Evolutionary conservation across 2,329 filamentous ascomycete genomes (phyloP), one percentile per base, ranked within the genome.

Genomic region (Penicillium oxalicum): DNA sequence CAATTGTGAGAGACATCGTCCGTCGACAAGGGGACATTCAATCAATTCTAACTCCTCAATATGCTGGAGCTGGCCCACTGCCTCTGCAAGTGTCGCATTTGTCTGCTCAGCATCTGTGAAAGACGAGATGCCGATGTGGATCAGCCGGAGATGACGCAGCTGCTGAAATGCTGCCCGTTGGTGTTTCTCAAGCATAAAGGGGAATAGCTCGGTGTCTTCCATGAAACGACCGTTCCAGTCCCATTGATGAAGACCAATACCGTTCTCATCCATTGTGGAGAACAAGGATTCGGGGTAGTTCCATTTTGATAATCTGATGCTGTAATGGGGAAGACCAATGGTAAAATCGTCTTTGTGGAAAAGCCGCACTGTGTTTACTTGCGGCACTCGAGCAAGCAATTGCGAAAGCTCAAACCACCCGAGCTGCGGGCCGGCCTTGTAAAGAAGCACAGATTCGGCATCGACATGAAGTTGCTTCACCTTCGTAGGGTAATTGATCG

Each of bases 1-100:
- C 5, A 96, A 70, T 4, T 80, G 73, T 1, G 79, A 75, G n/a
- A 95, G 72, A 13, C 94, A 74, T 7, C 75, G 73, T 6, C 82
- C 78, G 60, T 86, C 86, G 49, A 89, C 77, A 32, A 87, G 75
- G 2, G 83, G 84, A 38, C 85, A 94, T 6, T 84, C 85, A 61
- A 91, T 82, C 55, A 96, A 83, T 1, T 83, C 75, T 9, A 96
- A 71, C 47, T 83, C 79, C 47, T 77, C 77, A 5, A 97, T 73
- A 1, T 77, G 69, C 0, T 82, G 79, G 7, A 96, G 75, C 26
- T 77, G 74, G 11, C 75, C 72, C 12, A 79, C 65, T 0, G 80
- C 77, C 24, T 77, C 70, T 0, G 71, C 74, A 50, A 64, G 71
- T 57, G 54, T 47, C 5, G 55, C 46, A 47, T 68, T 65, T 35